phyloP scores from a whole-genome alignment of 176 grass and related monocot species.

The bread wheat (Triticum aestivum) region IWGSC_CS_RefSeq_v2.1 NC_057795.1:359021809-359022308 shows the following conservation, averaged over 20 bases:
- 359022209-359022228: neutral
- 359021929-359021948: conserved; percentile 16
- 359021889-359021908: neutral
- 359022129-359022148: neutral
- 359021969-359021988: conserved; percentile 27
- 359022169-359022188: neutral
- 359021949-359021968: conserved; percentile 24
- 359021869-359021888: neutral
- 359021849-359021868: neutral
- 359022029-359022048: neutral
- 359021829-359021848: neutral
- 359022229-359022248: neutral
- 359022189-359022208: neutral
- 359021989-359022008: neutral
- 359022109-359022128: neutral
- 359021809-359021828: neutral
- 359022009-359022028: neutral
- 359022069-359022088: conserved; percentile 46
- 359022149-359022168: neutral
- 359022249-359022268: neutral
- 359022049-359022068: conserved; percentile 38
- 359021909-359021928: conserved; percentile 11
- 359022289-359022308: neutral
- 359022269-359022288: neutral
- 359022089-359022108: neutral